A percentile compares a stretch with the other conserved stretches of the same genome.
Evolutionary conservation across 1,284 basidiomycete species (phyloP).

Genomic region (Cryptococcus amylolentus): DNA sequence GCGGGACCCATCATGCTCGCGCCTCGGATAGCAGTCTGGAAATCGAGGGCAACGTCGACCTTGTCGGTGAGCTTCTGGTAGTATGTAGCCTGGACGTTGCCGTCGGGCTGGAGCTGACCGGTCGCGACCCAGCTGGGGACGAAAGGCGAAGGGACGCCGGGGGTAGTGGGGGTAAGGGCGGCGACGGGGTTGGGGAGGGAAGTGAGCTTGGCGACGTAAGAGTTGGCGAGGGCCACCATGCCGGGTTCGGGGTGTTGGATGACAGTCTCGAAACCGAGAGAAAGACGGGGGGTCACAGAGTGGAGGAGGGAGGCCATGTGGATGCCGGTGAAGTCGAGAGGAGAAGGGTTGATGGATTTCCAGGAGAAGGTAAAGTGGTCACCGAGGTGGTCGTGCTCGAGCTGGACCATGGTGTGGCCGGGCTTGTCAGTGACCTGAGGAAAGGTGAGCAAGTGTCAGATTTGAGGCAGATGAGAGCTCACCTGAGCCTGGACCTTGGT

Average conservation of each 20-base stretch:
- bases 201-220: conserved; percentile 86
- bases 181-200: conserved; percentile 53
- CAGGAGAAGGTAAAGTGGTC: conserved; percentile 81
- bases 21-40: conserved; percentile 76
- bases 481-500: conserved; percentile 91
- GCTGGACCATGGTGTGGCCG: conserved; percentile 82
- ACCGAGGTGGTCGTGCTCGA: conserved; percentile 94
- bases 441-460: conserved; percentile 17
- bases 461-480: conserved; percentile 27
- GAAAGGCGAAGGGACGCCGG: conserved; percentile 35
- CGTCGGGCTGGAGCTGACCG: conserved; percentile 78
- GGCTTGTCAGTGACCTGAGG: conserved; percentile 48
- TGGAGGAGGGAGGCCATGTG: conserved; percentile 93
- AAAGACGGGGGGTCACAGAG: conserved; percentile 87
- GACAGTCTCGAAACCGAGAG: conserved; percentile 85
- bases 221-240: conserved; percentile 69
- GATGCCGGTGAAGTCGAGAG: conserved; percentile 84
- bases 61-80: conserved; percentile 95
- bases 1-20: conserved; percentile 52
- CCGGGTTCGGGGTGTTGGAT: conserved; percentile 73
- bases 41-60: conserved; percentile 96
- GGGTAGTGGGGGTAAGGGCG: conserved; percentile 39
- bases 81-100: conserved; percentile 87
- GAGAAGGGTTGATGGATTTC: conserved; percentile 91
- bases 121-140: conserved; percentile 84